A percentile compares a stretch with the other conserved stretches of the same genome.
Evolutionary conservation across 306 rosid genomes (phyloP).

Genomic region (Senna tora): DNA sequence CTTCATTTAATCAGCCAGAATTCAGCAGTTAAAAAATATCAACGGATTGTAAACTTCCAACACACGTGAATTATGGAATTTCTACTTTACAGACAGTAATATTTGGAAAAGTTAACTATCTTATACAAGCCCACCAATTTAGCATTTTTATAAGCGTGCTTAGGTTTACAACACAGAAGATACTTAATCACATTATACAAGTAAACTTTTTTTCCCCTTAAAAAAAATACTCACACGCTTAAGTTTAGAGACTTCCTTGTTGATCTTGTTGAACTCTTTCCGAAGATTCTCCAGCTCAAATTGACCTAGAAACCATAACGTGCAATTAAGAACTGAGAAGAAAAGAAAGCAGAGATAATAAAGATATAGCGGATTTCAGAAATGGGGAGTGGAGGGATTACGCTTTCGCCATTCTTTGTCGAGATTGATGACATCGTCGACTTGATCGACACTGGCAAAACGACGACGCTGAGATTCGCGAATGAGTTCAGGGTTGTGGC

Average conservation of each 20-base stretch:
- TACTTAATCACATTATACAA: neutral
- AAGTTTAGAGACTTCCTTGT: constrained; percentile 70
- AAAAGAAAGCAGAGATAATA: neutral
- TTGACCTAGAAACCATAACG: constrained; percentile 49
- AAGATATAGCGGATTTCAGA: neutral
- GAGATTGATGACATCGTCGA: constrained; percentile 81
- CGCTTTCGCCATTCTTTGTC: constrained; percentile 95
- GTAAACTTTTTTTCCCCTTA: neutral
- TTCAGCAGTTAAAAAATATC: constrained; percentile 8
- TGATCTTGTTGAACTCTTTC: constrained; percentile 78
- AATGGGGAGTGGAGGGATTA: constrained; percentile 27
- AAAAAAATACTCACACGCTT: constrained; percentile 49
- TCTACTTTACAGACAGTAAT: neutral
- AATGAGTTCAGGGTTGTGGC: constrained; percentile 76
- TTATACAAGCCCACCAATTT: neutral
- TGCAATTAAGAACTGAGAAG: neutral
- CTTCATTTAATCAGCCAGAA: neutral
- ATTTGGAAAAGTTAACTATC: neutral
- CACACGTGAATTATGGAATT: neutral
- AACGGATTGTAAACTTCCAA: neutral
- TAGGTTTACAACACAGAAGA: neutral
- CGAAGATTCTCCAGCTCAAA: constrained; percentile 76
- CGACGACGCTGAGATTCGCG: constrained; percentile 99
- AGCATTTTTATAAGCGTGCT: neutral
- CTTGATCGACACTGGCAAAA: constrained; percentile 67